Conservation (phyloP, 805 yeast genomes). For the Nakazawaea siamensis region DNA sequence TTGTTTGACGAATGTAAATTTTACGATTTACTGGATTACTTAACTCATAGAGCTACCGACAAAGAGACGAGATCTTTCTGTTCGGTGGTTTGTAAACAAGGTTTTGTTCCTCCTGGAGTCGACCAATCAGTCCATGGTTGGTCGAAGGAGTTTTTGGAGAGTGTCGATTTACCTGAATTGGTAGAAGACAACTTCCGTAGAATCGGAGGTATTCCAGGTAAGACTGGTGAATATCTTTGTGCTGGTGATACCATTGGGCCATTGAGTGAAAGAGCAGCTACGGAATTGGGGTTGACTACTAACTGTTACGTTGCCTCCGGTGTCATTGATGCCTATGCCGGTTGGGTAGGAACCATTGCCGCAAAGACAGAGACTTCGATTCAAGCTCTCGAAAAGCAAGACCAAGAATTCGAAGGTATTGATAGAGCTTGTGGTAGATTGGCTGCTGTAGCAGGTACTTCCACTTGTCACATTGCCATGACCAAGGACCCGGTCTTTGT, state of each 20-base stretch:
- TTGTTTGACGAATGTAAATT: constrained; percentile 58
- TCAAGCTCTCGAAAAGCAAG: constrained; percentile 42
- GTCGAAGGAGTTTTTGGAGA: constrained; percentile 69
- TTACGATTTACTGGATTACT: constrained; percentile 86
- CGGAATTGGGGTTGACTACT: constrained; percentile 74
- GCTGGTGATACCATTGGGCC: constrained; percentile 90
- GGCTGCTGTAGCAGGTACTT: constrained; percentile 98
- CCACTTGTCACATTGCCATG: constrained; percentile 92
- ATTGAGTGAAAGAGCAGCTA: constrained; percentile 59
- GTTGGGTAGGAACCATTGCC: constrained; percentile 98
- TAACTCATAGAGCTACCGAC: constrained; percentile 88
- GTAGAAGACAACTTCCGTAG: constrained; percentile 66
- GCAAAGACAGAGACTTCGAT: constrained; percentile 63
- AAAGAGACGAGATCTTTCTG: constrained; percentile 82
- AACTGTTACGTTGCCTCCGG: constrained; percentile 87
- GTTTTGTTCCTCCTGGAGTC: constrained; percentile 86
- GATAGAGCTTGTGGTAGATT: constrained; percentile 70
- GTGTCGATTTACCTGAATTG: constrained; percentile 70
- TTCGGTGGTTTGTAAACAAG: constrained; percentile 93
- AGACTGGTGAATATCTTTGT: constrained; percentile 63
- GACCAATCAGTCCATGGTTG: constrained; percentile 84
- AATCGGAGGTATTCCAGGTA: constrained; percentile 77
- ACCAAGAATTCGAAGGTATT: constrained; percentile 36
- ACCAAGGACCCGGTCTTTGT: constrained; percentile 82
- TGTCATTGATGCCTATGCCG: constrained; percentile 96